phyloP scores from a whole-genome alignment of 768 basidiomycete species.

The Dacryopinax primogenitus region DNA sequence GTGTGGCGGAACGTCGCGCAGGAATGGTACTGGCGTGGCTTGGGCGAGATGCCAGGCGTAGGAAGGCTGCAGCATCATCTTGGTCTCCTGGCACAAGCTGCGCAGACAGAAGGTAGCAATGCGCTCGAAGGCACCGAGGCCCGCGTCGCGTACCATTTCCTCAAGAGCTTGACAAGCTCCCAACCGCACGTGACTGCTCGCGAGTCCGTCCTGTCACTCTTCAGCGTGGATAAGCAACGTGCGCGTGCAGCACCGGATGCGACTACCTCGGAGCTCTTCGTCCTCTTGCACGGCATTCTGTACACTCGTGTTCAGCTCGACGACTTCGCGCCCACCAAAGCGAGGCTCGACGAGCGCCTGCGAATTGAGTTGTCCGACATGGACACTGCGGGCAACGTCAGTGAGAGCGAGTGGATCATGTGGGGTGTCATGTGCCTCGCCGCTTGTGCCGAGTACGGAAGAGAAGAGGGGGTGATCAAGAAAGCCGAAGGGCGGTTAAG shows the following conservation, averaged over 20 bases:
- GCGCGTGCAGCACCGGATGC: constrained; percentile 62
- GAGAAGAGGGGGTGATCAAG: constrained; percentile 53
- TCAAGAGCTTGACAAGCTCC: constrained; percentile 85
- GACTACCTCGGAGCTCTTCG: constrained; percentile 57
- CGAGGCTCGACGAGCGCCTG: constrained; percentile 75
- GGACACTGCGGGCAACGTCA: constrained; percentile 34
- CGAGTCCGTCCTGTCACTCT: constrained; percentile 80
- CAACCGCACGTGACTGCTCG: constrained; percentile 81
- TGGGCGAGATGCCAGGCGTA: constrained; percentile 82
- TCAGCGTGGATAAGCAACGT: constrained; percentile 62
- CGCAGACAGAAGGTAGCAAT: constrained; percentile 28
- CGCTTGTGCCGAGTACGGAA: constrained; percentile 78
- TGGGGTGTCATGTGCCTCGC: constrained; percentile 81
- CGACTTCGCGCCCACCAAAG: constrained; percentile 68
- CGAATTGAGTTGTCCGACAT: constrained; percentile 41
- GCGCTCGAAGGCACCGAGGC: constrained; percentile 48
- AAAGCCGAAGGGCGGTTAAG: constrained; percentile 36
- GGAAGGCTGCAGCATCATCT: constrained; percentile 92
- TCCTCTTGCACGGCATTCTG: constrained; percentile 90
- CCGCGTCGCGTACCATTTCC: constrained; percentile 81
- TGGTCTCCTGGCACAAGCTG: constrained; percentile 74
- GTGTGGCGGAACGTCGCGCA: constrained; percentile 78
- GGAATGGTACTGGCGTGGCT: constrained; percentile 84
- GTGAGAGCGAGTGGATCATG: constrained; percentile 90
- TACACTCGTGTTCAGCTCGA: constrained; percentile 93